These are phyloP conservation scores for Leucosporidium yakuticum DNA, from an alignment of 768 basidiomycete genomes.

Conservation along the genomic window DNA sequence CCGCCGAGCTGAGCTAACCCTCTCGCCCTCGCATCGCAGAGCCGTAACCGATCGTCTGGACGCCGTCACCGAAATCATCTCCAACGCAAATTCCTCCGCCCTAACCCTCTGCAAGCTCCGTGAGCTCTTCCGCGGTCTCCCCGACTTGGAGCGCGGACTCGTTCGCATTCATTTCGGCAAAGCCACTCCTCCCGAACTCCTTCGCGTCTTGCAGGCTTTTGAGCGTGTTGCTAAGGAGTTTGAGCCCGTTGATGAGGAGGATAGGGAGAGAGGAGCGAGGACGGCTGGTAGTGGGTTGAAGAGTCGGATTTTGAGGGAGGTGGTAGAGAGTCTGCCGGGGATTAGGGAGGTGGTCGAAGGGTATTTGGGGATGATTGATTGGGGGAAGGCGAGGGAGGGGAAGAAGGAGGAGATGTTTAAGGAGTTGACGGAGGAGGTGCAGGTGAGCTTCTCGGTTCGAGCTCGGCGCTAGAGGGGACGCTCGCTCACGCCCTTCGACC, in stretches of 20 bases:
- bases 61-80: slow-evolving; percentile 73
- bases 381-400: slow-evolving; percentile 61
- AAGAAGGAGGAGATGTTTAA: slow-evolving; percentile 67
- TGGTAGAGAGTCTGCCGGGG: slow-evolving; percentile 62
- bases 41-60: slow-evolving; percentile 68
- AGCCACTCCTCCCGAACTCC: slow-evolving; percentile 77
- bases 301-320: slow-evolving; percentile 49
- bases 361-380: slow-evolving; percentile 55
- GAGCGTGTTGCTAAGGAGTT: slow-evolving; percentile 63
- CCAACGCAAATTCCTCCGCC: not conserved
- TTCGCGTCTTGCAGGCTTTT: slow-evolving; percentile 67
- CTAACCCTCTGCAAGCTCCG: slow-evolving; percentile 54
- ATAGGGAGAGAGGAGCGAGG: not conserved
- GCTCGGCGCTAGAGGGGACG: no score
- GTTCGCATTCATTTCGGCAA: slow-evolving; percentile 79
- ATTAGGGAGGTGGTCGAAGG: slow-evolving; percentile 54
- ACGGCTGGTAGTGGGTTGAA: not conserved
- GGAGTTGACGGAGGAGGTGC: slow-evolving; percentile 54
- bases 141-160: slow-evolving; percentile 52
- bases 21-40: slow-evolving; percentile 45
- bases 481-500: not conserved
- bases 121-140: slow-evolving; percentile 19
- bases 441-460: slow-evolving; percentile 1
- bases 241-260: slow-evolving; percentile 10
- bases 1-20: not conserved